Base-by-base conservation (phyloP, 441 rosid species). In the Erysimum cheiri region DNA sequence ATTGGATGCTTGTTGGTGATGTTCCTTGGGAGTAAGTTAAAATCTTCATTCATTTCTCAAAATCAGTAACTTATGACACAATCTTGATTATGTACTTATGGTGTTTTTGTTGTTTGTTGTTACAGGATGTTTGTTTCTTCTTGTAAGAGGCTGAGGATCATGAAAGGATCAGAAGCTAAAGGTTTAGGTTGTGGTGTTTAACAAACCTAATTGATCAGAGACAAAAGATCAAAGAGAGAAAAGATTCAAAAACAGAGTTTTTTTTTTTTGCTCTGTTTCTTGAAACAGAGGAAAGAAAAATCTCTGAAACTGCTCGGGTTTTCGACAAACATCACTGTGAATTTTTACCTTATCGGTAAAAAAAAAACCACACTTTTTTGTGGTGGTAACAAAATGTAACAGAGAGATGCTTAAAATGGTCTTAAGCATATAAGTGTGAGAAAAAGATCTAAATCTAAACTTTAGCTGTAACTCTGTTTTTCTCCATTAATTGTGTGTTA, bases 1-100 rank as follows among this genome's bases (percentile, higher is more conserved):
- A 93, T 71, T 87, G 88, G 98, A 93, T 92, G 98, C 89, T 92
- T 8, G 89, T 86, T 54, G 93, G 93, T 50, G 96, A 90, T 81
- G 96, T 88, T 55, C 96, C 91, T 0, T 88, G 96, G 96, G 88
- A 82, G 93, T 90, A 77, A 82, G 94, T 80, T 2, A 6, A 57
- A 32, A 13, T 6, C 1, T 26, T 35, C 31, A 39, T 71, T 77
- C 46, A 11, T 76, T 37, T 66, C 9, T 57, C 6, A 55, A 41
- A 15, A 5, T 8, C 37, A 4, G 8, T 12, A 1, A 58, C 50
- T 10, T 57, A 11, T 2, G 15, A 52, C 48, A 29, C 64, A 10
- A 29, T 54, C 10, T 28, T 54, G 63, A 22, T 43, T 17, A 19
- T 54, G 50, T 77, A 49, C 1, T 70, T 2, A 76, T 57, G 26